Percentiles rank a stretch among this genome's conserved stretches.
These are phyloP conservation scores for Phanerochaete carnosa DNA, from an alignment of 768 basidiomycete genomes.

Conservation along the genomic window DNA sequence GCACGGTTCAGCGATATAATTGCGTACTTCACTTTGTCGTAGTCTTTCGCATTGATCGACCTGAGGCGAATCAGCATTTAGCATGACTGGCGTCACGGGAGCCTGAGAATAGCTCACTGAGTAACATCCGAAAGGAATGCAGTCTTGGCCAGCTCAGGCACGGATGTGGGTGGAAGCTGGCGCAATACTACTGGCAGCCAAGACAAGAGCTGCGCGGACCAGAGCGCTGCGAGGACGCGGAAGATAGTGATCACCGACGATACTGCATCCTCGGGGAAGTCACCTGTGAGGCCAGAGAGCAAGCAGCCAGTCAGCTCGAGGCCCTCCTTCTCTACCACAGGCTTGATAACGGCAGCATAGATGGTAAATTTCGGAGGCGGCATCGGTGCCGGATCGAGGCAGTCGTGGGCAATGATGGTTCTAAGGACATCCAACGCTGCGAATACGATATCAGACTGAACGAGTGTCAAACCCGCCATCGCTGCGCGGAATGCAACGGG, in stretches of 20 bases:
- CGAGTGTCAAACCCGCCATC: constrained; percentile 77
- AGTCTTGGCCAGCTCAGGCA: constrained; percentile 63
- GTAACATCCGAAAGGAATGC: constrained; percentile 74
- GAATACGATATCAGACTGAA: constrained; percentile 80
- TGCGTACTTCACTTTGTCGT: constrained; percentile 81
- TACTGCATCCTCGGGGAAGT: constrained; percentile 85
- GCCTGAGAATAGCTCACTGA: constrained; percentile 47
- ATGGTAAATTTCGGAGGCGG: constrained; percentile 57
- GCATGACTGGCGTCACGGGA: neutral
- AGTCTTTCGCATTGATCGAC: constrained; percentile 58
- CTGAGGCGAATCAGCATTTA: constrained; percentile 34
- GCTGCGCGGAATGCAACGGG: constrained; percentile 72
- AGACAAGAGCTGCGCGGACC: constrained; percentile 61
- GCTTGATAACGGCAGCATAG: constrained; percentile 61
- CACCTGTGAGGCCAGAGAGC: constrained; percentile 75
- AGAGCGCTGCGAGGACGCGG: constrained; percentile 61
- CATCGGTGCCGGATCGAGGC: constrained; percentile 43
- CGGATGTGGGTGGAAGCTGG: constrained; percentile 57
- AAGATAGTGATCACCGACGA: constrained; percentile 75
- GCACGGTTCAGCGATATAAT: constrained; percentile 68
- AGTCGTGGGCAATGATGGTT: constrained; percentile 71
- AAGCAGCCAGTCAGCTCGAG: constrained; percentile 65
- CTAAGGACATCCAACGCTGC: constrained; percentile 80
- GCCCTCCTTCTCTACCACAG: constrained; percentile 67
- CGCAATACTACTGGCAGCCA: constrained; percentile 77